Percentiles rank a stretch among this genome's conserved stretches.
These are phyloP conservation scores for Mycena leptocephala DNA, from an alignment of 768 basidiomycete species.

Conservation along the genomic window DNA sequence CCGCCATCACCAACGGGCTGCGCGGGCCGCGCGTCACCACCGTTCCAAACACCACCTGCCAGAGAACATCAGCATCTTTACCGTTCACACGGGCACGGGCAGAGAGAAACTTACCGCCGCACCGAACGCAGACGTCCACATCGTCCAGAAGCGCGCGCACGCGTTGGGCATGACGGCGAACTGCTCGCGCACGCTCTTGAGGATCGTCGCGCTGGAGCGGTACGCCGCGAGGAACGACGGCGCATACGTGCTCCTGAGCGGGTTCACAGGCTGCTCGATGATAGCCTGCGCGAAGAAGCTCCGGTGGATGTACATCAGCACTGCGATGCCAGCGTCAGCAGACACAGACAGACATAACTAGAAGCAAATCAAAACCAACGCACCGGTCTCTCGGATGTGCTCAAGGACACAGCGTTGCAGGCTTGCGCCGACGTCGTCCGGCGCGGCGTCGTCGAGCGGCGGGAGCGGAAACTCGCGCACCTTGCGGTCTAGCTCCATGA, in stretches of 20 bases:
- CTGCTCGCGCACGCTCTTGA: conserved; percentile 65
- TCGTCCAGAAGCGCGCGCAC: conserved; percentile 68
- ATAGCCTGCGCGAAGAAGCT: conserved; percentile 74
- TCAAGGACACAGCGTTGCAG: too few relatives aligned
- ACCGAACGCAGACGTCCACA: conserved; percentile 66
- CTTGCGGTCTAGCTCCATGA: conserved; percentile 68
- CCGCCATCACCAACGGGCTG: conserved; percentile 64
- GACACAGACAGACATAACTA: too few relatives aligned
- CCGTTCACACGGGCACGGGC: not conserved
- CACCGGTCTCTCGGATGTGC: too few relatives aligned
- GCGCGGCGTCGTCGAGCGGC: too few relatives aligned
- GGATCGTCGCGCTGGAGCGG: conserved; percentile 66
- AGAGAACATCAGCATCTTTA: not conserved
- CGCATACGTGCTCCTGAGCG: conserved; percentile 69
- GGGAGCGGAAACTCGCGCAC: conserved; percentile 66
- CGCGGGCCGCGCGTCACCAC: conserved; percentile 73
- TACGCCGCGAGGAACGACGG: conserved; percentile 72
- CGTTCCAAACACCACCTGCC: conserved; percentile 71
- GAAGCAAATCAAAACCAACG: too few relatives aligned
- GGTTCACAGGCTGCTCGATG: conserved; percentile 68
- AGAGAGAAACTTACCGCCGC: conserved; percentile 56
- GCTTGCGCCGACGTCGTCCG: too few relatives aligned
- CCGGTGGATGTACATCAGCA: conserved; percentile 70
- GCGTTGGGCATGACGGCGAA: conserved; percentile 64
- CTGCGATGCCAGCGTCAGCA: conserved; percentile 42